Evolutionary conservation across 306 rosid species (phyloP).

Genomic region (Ziziphus jujuba): DNA sequence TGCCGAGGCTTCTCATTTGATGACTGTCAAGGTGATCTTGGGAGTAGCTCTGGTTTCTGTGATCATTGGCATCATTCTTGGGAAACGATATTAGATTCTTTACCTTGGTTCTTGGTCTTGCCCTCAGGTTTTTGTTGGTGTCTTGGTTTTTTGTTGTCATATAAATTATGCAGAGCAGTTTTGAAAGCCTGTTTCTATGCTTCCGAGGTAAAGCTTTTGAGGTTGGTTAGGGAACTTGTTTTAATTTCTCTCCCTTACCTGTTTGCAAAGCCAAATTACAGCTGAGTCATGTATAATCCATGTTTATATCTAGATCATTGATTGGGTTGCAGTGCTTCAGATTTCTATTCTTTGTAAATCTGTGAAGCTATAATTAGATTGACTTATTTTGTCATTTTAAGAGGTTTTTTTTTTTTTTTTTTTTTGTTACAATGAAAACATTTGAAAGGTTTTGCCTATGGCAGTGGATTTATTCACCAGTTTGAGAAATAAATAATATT

Average conservation of each 20-base stretch:
- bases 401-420: neutral
- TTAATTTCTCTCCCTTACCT: slow-evolving; percentile 54
- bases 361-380: neutral
- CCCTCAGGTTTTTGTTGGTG: slow-evolving; percentile 7
- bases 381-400: neutral
- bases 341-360: neutral
- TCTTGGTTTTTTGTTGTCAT: slow-evolving; percentile 11
- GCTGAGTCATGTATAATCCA: slow-evolving; percentile 32
- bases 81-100: slow-evolving; percentile 63
- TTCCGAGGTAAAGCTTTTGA: slow-evolving; percentile 35
- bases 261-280: slow-evolving; percentile 48
- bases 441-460: too few relatives aligned
- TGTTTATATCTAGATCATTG: slow-evolving; percentile 31
- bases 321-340: slow-evolving; percentile 24
- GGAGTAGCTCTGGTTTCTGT: slow-evolving; percentile 77
- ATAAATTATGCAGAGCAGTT: slow-evolving; percentile 25
- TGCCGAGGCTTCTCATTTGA: slow-evolving; percentile 48
- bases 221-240: slow-evolving; percentile 64
- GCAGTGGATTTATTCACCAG: too few relatives aligned
- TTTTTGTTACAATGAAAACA: too few relatives aligned
- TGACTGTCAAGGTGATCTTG: slow-evolving; percentile 53
- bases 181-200: slow-evolving; percentile 52
- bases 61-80: slow-evolving; percentile 77
- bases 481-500: too few relatives aligned
- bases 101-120: slow-evolving; percentile 17